These are phyloP conservation scores for Chlorella sp. DNA, from an alignment of 139 green algal genomes.

Conservation along the genomic window DNA sequence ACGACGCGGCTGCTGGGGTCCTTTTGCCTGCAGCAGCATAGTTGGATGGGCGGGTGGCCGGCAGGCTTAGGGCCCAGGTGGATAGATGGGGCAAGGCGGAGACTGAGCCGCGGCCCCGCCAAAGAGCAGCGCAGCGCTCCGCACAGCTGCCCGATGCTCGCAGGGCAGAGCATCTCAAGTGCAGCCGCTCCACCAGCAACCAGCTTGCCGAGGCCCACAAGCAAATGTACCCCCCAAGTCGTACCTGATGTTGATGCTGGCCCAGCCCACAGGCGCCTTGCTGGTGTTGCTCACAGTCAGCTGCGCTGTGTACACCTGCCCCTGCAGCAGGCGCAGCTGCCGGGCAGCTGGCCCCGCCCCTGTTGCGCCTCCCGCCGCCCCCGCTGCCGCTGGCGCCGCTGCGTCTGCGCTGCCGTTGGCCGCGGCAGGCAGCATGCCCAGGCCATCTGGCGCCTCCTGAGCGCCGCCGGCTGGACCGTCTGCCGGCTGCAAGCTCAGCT, in stretches of 20 bases:
- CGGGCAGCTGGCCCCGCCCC: background rate
- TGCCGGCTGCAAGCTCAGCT: slow-evolving; percentile 8
- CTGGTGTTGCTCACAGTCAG: slow-evolving; percentile 24
- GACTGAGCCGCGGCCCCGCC: too few species aligned
- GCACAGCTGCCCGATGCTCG: too few species aligned
- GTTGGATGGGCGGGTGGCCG: background rate
- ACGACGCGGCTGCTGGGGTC: background rate
- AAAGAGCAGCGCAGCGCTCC: too few species aligned
- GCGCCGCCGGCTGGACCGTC: background rate
- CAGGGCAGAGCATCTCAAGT: too few species aligned
- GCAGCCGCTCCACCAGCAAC: too few species aligned
- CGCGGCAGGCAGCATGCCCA: background rate
- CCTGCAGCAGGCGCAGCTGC: slow-evolving; percentile 34
- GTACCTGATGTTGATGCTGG: slow-evolving; percentile 25
- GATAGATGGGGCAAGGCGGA: too few species aligned
- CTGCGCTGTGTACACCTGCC: slow-evolving; percentile 15
- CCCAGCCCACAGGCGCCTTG: slow-evolving; percentile 28
- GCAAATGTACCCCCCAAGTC: too few species aligned
- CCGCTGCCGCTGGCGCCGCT: background rate
- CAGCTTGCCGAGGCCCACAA: too few species aligned
- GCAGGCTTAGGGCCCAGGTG: too few species aligned
- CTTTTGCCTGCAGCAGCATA: slow-evolving; percentile 7
- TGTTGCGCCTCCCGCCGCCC: background rate
- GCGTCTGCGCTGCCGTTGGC: background rate
- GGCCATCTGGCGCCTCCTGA: background rate